Conservation (phyloP, 2,329 filamentous ascomycete genomes). For the Teratosphaeria pseudoeucalypti region DNA sequence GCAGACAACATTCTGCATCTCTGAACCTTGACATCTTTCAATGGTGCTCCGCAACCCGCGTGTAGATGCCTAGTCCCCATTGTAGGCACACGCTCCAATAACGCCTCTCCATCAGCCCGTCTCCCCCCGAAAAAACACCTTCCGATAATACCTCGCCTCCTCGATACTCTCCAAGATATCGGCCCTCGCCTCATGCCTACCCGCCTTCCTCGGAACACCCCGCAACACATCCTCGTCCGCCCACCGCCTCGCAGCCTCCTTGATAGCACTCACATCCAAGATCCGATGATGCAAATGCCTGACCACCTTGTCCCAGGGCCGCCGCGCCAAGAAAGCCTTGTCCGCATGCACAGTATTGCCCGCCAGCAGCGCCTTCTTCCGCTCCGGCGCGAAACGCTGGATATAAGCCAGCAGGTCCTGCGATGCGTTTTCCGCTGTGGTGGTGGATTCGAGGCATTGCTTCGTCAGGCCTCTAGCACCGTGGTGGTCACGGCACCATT, state of each 20-base stretch:
- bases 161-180: slow-evolving; percentile 94
- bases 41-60: too few relatives aligned
- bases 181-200: slow-evolving; percentile 68
- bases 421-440: slow-evolving; percentile 62
- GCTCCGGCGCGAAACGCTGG: slow-evolving; percentile 56
- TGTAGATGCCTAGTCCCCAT: neutral
- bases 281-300: slow-evolving; percentile 81
- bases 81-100: neutral
- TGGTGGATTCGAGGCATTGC: slow-evolving; percentile 62
- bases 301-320: slow-evolving; percentile 63
- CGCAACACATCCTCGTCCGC: slow-evolving; percentile 50
- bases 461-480: slow-evolving; percentile 69
- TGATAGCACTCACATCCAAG: slow-evolving; percentile 82
- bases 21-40: neutral
- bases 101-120: neutral
- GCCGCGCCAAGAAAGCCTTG: slow-evolving; percentile 63
- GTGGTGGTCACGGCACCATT: slow-evolving; percentile 81
- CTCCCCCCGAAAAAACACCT: slow-evolving; percentile 39
- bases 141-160: slow-evolving; percentile 76
- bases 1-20: neutral
- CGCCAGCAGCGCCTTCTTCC: slow-evolving; percentile 61
- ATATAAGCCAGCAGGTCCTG: slow-evolving; percentile 68
- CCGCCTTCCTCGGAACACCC: slow-evolving; percentile 60
- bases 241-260: slow-evolving; percentile 84
- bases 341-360: slow-evolving; percentile 93